Evolutionary conservation across 805 yeast species (phyloP), one percentile per base, ranked within the genome.

Genomic region (Tetrapisispora arboricola): DNA sequence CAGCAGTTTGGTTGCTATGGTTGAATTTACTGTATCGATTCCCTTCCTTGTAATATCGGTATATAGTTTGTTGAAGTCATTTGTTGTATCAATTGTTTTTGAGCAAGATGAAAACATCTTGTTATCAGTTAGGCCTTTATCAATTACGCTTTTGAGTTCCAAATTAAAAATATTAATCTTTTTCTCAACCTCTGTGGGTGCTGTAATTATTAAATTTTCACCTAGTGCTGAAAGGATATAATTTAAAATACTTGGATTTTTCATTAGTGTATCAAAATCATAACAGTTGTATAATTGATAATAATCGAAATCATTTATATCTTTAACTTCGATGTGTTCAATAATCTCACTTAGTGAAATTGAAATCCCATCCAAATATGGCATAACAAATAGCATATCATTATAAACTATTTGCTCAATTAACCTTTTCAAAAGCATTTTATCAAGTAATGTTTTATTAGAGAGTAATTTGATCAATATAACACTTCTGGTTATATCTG

Each of bases 1-100:
- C 29, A 57, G 20, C 6, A 55, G 26, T 18, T 25, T 39, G 18
- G 38, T 47, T 9, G 56, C 53, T 11, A 53, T 32, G 5, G 30
- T 15, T 10, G 67, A 46, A 35, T 65, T 55, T 26, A 50, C 48
- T 11, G 47, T 41, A 24, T 57, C 53, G 39, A 70, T 54, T 2
- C 68, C 68, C 32, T 60, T 58, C 4, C 51, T 38, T 37, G 63
- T 61, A 32, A 68, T 57, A 30, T 64, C 44, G 13, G 49, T 40
- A 9, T 26, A 30, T 4, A 50, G 3, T 7, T 24, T 25, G 10
- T 34, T 9, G 13, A 34, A 25, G 3, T 34, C 29, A 24, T 24
- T 6, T 7, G 7, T 17, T 16, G 22, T 24, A 9, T 15, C 10
- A 34, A 24, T 24, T n/a, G 27, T 8, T 34, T 34, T 34, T 11